Percentiles rank a stretch among this genome's conserved stretches.
Evolutionary conservation across 2,329 filamentous ascomycete species (phyloP).

Genomic region (Trichoderma sp.): DNA sequence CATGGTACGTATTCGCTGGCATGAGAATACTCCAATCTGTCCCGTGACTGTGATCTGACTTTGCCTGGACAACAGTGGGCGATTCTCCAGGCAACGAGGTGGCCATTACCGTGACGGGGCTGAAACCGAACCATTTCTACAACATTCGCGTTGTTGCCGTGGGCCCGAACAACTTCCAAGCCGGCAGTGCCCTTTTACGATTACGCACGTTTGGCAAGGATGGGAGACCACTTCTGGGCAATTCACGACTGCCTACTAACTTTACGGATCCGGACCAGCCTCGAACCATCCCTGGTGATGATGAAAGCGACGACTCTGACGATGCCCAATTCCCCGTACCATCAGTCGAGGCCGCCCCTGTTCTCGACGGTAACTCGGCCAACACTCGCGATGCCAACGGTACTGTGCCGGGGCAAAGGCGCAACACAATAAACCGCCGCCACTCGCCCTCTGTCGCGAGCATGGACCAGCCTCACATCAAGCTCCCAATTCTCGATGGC

Average conservation of each 20-base stretch:
- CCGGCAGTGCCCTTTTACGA: conserved; percentile 80
- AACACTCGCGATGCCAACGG: conserved; percentile 63
- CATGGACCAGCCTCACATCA: conserved; percentile 48
- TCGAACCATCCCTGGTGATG: conserved; percentile 34
- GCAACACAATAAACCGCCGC: conserved; percentile 66
- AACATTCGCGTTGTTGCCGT: conserved; percentile 91
- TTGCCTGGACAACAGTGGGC: conserved; percentile 57
- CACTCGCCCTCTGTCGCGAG: conserved; percentile 69
- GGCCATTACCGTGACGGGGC: conserved; percentile 82
- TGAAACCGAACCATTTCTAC: conserved; percentile 85
- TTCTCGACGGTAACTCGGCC: conserved; percentile 58
- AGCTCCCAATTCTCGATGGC: conserved; percentile 47
- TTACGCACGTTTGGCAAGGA: conserved; percentile 71
- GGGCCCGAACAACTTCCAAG: conserved; percentile 88
- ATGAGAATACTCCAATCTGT: background rate
- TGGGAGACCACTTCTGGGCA: conserved; percentile 59
- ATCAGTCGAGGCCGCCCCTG: conserved; percentile 58
- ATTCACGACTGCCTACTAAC: conserved; percentile 54
- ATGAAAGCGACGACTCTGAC: conserved; percentile 47
- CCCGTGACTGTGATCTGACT: conserved; percentile 2
- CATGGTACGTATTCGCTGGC: conserved; percentile 60
- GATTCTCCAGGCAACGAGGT: conserved; percentile 59
- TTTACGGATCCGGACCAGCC: conserved; percentile 53
- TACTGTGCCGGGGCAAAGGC: conserved; percentile 38
- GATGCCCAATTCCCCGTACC: conserved; percentile 50